These are phyloP conservation scores for Ophiostoma triangulosporum DNA, from an alignment of 2,329 filamentous ascomycete genomes.

Conservation along the genomic window DNA sequence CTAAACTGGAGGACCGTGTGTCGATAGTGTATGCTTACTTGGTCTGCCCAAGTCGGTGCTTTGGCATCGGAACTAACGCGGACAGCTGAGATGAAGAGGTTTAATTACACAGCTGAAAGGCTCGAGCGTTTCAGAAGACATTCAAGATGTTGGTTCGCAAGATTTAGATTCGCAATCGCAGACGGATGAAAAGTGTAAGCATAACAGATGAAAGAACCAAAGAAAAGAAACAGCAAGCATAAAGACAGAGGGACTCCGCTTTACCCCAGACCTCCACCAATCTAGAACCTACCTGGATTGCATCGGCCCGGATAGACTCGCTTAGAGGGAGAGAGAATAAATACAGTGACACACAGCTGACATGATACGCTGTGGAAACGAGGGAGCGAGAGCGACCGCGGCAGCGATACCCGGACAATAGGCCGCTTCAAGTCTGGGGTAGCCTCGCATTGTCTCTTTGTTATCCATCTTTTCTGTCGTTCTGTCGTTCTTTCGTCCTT, in stretches of 20 bases:
- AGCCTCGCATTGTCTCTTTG: not conserved
- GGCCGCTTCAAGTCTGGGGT: not conserved
- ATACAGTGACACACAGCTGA: not conserved
- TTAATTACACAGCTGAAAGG: no score
- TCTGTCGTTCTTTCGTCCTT: not conserved
- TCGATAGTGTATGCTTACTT: no score
- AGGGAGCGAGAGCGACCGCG: not conserved
- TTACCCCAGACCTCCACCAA: not conserved
- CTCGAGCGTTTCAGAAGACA: no score
- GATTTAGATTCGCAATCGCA: no score
- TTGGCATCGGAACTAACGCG: no score
- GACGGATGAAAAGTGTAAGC: no score
- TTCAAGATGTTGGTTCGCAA: no score
- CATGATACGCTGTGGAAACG: not conserved
- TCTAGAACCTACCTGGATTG: not conserved
- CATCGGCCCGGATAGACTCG: not conserved
- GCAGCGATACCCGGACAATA: not conserved
- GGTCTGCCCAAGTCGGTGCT: no score
- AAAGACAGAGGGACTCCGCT: not conserved
- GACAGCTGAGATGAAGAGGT: no score
- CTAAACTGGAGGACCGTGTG: no score
- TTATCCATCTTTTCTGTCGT: not conserved
- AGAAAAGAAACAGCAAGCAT: not conserved
- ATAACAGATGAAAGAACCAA: not conserved
- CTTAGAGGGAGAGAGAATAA: not conserved